Evolutionary conservation across 257 asterid genomes (phyloP), one percentile per base, ranked within the genome.

Genomic region (Fraxinus cuspidata): DNA sequence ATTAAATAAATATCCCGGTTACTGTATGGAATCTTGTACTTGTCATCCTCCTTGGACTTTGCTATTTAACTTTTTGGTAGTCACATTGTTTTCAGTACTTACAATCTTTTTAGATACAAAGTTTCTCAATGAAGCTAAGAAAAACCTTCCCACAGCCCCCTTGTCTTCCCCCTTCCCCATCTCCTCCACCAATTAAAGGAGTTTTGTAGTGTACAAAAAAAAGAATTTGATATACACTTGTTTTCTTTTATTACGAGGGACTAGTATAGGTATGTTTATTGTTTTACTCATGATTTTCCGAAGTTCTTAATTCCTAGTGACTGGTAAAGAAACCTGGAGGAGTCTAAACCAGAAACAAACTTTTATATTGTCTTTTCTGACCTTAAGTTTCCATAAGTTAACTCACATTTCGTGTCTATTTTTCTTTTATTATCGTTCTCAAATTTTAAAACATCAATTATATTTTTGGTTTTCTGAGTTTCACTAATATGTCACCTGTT

Each of bases 1-100:
- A 70, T 35, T 34, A 35, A 56, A 67, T 21, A 35, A 64, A 47
- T 73, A 56, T 63, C 76, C 53, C 70, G 60, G 31, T 76, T 73
- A 21, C 25, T 66, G 13, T 75, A 58, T 56, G 34, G 18, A 42
- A 42, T 12, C 60, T 51, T 18, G 60, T 51, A 51, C 23, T 19
- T 4, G 9, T 16, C n/a, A 51, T 51, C 60, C 23, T 51, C 60
- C 60, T 49, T 49, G 21, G 60, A 51, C 60, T 51, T 15, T 6
- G 7, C 23, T 18, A 6, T 19, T 51, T 49, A 18, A 5, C 60
- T 16, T 49, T 49, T 49, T 49, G 1, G n/a, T 15, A 49, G 51
- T 42, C 51, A 49, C 60, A 49, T 49, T 49, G 21, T 18, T 42
- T 42, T 42, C 42, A 18, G 21, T 49, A 1, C 7, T 49, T 49